Conservation (phyloP, 169 alveolate species). For the Plasmodium inui region DNA sequence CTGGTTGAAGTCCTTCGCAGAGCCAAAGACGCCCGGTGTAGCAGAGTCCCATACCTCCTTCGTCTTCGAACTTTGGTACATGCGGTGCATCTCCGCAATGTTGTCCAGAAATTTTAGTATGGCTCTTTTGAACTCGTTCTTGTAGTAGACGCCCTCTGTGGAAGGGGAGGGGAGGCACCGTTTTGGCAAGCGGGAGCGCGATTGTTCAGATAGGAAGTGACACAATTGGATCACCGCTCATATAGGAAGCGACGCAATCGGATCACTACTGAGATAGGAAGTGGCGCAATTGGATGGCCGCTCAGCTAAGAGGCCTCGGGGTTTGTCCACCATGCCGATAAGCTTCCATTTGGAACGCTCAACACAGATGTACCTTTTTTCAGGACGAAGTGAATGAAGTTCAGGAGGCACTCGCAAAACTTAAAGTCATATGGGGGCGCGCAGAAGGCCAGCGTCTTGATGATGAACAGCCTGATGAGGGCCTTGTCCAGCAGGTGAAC, state of each 20-base stretch:
- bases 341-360: neutral
- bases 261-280: too few species aligned
- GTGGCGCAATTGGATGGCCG: too few species aligned
- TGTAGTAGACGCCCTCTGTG: conserved; percentile 62
- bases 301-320: too few species aligned
- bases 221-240: too few species aligned
- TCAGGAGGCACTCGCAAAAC: conserved; percentile 57
- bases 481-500: conserved; percentile 75
- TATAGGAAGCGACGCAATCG: too few species aligned
- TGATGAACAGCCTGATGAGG: conserved; percentile 78
- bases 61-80: conserved; percentile 43
- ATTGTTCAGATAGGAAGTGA: neutral
- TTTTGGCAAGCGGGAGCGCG: neutral
- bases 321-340: neutral
- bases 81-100: conserved; percentile 28
- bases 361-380: conserved; percentile 23
- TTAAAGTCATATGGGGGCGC: conserved; percentile 81
- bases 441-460: conserved; percentile 76
- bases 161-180: neutral
- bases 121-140: conserved; percentile 44
- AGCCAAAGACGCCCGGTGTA: neutral
- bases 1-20: neutral
- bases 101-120: conserved; percentile 63
- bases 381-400: conserved; percentile 41
- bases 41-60: conserved; percentile 22